phyloP scores from a whole-genome alignment of 148 eudicot species.

The Rhododendron vialii region DNA sequence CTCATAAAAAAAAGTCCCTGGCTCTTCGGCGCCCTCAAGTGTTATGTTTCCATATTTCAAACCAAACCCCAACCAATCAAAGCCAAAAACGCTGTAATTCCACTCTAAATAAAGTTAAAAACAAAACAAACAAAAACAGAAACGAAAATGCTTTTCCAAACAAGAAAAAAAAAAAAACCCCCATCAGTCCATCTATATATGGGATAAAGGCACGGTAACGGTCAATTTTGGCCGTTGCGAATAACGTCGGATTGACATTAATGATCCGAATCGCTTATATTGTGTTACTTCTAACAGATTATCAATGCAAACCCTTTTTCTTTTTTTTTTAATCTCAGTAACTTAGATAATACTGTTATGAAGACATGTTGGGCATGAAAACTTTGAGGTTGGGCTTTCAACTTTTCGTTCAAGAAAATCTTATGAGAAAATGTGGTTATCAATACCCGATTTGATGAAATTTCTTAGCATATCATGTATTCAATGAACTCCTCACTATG shows the following conservation, averaged over 20 bases:
- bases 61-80: not conserved
- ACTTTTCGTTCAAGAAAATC: not conserved
- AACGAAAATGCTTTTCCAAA: not conserved
- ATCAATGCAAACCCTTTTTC: no score
- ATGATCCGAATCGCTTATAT: not conserved
- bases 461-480: not conserved
- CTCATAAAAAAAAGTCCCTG: not conserved
- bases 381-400: not conserved
- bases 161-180: not conserved
- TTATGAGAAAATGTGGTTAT: not conserved
- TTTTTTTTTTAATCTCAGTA: no score
- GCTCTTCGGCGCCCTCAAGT: not conserved
- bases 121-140: not conserved
- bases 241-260: not conserved
- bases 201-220: not conserved
- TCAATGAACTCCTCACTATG: no score
- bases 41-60: not conserved
- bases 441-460: not conserved
- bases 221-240: not conserved
- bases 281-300: not conserved
- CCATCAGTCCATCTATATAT: not conserved
- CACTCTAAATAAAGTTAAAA: not conserved
- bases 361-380: not conserved
- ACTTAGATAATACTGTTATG: no score
- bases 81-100: not conserved